Conservation (phyloP, 495 filamentous ascomycete genomes). For the Sporormia fimetaria region DNA sequence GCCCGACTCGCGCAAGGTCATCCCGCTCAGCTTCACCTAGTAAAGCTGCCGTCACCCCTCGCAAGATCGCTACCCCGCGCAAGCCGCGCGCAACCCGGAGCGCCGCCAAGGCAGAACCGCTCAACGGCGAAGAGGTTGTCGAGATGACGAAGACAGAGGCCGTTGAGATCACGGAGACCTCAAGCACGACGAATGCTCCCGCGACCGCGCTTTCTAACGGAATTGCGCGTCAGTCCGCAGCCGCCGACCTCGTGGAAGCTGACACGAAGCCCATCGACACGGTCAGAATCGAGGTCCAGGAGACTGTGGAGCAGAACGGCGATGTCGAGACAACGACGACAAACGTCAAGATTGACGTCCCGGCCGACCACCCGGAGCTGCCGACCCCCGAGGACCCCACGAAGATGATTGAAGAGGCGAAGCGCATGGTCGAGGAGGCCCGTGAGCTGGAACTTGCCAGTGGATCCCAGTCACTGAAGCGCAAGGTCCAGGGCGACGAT, state of each 20-base stretch:
- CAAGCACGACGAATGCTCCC: slow-evolving; percentile 6
- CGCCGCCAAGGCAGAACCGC: slow-evolving; percentile 38
- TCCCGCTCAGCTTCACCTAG: slow-evolving; percentile 48
- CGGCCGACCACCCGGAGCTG: slow-evolving; percentile 51
- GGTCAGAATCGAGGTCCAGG: slow-evolving; percentile 56
- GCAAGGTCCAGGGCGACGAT: slow-evolving; percentile 51
- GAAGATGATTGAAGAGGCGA: slow-evolving; percentile 74
- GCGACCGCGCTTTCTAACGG: slow-evolving; percentile 37
- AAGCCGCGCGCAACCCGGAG: slow-evolving; percentile 58
- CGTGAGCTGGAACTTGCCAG: slow-evolving; percentile 41
- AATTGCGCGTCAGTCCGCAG: slow-evolving; percentile 27
- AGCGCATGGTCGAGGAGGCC: slow-evolving; percentile 80
- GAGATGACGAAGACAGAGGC: too few species aligned
- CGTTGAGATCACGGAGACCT: slow-evolving; percentile 5
- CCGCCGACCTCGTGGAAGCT: slow-evolving; percentile 30
- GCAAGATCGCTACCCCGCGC: slow-evolving; percentile 46
- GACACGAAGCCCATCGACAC: slow-evolving; percentile 26
- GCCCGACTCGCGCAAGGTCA: slow-evolving; percentile 32
- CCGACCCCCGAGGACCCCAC: slow-evolving; percentile 63
- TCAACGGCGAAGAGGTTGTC: slow-evolving; percentile 33
- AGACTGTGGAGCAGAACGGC: slow-evolving; percentile 42
- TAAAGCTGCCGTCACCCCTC: too few species aligned
- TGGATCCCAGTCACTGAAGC: slow-evolving; percentile 41
- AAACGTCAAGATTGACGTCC: slow-evolving; percentile 68
- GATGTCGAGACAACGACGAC: slow-evolving; percentile 56